Conservation (phyloP, 83 land plant genomes). For the Diphasiastrum complanatum region DNA sequence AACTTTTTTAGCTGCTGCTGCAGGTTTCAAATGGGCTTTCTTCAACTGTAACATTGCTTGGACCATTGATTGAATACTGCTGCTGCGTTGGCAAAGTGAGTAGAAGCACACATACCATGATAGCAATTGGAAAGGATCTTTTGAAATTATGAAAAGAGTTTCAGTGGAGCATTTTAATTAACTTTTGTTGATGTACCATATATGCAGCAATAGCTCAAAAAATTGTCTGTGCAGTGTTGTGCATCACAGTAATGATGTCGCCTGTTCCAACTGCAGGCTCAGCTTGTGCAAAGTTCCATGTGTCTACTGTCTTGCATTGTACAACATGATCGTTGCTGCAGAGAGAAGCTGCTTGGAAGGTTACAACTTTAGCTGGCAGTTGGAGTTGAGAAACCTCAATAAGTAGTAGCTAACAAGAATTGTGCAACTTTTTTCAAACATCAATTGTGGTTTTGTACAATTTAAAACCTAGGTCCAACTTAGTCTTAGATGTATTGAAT, state of each 20-base stretch:
- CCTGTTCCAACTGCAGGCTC: slow-evolving; percentile 10
- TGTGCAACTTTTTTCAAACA: too few relatives aligned
- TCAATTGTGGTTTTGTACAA: too few relatives aligned
- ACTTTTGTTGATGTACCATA: too few relatives aligned
- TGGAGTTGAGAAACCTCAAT: neutral
- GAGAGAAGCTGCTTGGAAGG: slow-evolving; percentile 23
- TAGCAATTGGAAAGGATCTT: too few relatives aligned
- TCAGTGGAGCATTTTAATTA: neutral
- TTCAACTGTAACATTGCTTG: slow-evolving; percentile 10
- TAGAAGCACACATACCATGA: too few relatives aligned
- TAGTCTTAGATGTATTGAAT: too few relatives aligned
- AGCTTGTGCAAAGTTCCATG: slow-evolving; percentile 17
- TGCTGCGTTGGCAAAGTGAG: slow-evolving; percentile 17
- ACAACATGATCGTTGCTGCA: slow-evolving; percentile 17
- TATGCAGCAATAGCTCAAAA: too few relatives aligned
- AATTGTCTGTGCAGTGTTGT: too few relatives aligned
- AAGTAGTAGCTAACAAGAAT: neutral
- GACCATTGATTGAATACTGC: slow-evolving; percentile 23
- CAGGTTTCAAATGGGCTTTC: slow-evolving; percentile 23
- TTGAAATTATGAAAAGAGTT: neutral
- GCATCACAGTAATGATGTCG: too few relatives aligned
- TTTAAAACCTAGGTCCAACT: too few relatives aligned
- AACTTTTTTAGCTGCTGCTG: too few relatives aligned
- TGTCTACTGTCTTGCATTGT: slow-evolving; percentile 17
- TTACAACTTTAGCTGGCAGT: neutral